phyloP scores from a whole-genome alignment of 495 filamentous ascomycete species.

The Margaritispora aquatica region DNA sequence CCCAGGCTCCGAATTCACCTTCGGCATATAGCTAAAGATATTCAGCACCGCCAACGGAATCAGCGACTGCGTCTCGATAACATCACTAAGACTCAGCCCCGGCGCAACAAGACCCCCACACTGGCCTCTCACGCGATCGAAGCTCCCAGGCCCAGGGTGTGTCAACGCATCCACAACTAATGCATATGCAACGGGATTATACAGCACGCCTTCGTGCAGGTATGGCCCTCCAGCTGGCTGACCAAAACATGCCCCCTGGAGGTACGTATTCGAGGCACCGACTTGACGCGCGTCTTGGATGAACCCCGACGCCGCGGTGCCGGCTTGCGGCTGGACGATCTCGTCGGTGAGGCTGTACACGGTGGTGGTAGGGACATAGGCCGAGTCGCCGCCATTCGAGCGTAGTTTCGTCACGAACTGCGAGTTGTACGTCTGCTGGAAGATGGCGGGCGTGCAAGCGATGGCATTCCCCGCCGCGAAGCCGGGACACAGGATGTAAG shows the following conservation, averaged over 20 bases:
- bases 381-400: conserved; percentile 35
- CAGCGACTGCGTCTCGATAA: conserved; percentile 31
- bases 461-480: conserved; percentile 6
- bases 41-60: conserved; percentile 13
- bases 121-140: conserved; percentile 26
- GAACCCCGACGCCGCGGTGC: conserved; percentile 36
- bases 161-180: conserved; percentile 37
- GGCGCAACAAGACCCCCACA: conserved; percentile 28
- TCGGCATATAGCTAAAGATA: conserved; percentile 3
- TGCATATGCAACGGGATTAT: conserved; percentile 37
- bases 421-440: conserved; percentile 38
- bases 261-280: conserved; percentile 40
- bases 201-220: conserved; percentile 39
- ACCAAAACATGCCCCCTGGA: conserved; percentile 32
- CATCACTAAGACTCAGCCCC: conserved; percentile 29
- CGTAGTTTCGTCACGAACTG: conserved; percentile 34
- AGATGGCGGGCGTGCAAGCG: conserved; percentile 29
- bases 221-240: conserved; percentile 34
- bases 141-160: conserved; percentile 32
- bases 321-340: conserved; percentile 38
- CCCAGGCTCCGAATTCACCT: background rate
- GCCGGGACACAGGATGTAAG: conserved; percentile 25
- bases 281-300: conserved; percentile 29
- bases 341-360: conserved; percentile 39
- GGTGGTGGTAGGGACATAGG: conserved; percentile 45